Percentiles rank a stretch among this genome's conserved stretches.
Evolutionary conservation across 805 yeast genomes (phyloP).

Genomic region (Schwanniomyces occidentalis): DNA sequence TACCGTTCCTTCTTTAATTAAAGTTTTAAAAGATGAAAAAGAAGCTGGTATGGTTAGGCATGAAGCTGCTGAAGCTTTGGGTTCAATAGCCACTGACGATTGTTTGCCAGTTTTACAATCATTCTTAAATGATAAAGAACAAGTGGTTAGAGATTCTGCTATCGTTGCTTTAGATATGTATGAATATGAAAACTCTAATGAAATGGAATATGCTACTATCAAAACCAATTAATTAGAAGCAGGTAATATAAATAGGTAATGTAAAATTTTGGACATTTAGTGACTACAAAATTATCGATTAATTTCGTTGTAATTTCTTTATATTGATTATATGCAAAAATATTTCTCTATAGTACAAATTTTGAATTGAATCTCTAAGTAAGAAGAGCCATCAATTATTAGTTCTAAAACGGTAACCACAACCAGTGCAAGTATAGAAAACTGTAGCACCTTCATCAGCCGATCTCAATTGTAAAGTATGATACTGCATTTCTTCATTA

Average conservation of each 20-base stretch:
- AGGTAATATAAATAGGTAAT: neutral
- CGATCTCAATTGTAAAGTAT: conserved; percentile 91
- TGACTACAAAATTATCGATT: neutral
- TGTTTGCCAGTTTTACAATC: conserved; percentile 84
- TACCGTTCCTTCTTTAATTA: conserved; percentile 82
- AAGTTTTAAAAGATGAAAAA: conserved; percentile 69
- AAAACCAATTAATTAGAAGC: conserved; percentile 13
- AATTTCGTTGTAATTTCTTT: too few species aligned
- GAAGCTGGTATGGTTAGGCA: conserved; percentile 99
- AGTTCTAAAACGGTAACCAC: conserved; percentile 93
- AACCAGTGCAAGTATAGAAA: conserved; percentile 90
- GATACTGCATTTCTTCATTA: conserved; percentile 96
- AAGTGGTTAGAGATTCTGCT: conserved; percentile 95
- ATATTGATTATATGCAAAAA: neutral
- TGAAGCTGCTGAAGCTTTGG: conserved; percentile 99
- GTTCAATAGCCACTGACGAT: conserved; percentile 94
- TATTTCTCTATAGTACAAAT: conserved; percentile 7
- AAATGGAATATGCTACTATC: conserved; percentile 68
- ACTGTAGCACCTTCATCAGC: conserved; percentile 99
- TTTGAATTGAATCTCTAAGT: conserved; percentile 3
- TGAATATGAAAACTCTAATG: conserved; percentile 86
- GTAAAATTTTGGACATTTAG: neutral
- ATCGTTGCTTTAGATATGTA: conserved; percentile 98
- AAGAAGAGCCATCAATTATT: conserved; percentile 55
- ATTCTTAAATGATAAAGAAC: conserved; percentile 77